Evolutionary conservation across 2,329 filamentous ascomycete species (phyloP), one percentile per base, ranked within the genome.

Genomic region (Aspergillus sp.): DNA sequence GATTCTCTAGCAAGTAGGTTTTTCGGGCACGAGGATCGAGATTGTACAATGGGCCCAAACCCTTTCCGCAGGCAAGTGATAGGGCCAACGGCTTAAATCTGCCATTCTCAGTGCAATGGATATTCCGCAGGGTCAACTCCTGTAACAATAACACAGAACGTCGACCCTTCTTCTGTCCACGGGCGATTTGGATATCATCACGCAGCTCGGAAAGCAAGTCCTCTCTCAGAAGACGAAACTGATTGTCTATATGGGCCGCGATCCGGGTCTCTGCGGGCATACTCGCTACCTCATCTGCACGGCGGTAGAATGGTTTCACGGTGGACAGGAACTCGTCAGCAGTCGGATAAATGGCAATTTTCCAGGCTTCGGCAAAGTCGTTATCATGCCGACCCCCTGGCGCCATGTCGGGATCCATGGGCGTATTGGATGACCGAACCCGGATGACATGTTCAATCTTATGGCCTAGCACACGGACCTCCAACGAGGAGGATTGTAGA

Each of bases 381-480:
- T 90, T 90, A 61, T 89, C 82, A 52, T 90, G 85, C 0, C 85
- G 75, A 0, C 83, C 83, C 0, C 85, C 85, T 0, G 83, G 75
- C 1, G 46, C 52, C 34, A 42, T 42, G 7, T 38, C 43, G 2
- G 41, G 44, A 5, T 49, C 40, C 3, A 44, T 6, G n/a, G 43
- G 19, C 4, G 47, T 32, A 7, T 40, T 48, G 7, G 56, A 55
- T 4, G 55, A 53, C 39, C 54, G 61, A 41, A 62, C 54, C 4
- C 58, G 50, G 1, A 73, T 46, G 8, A 64, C 48, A 42, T 73
- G 62, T 38, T 70, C 62, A 47, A 76, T 71, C 46, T 68, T 73
- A 9, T 73, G 61, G 3, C 63, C 71, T 1, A 67, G 29, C 4
- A 48, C 63, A 5, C 72, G 67, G 41, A 63, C 49, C 29, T 65